These are phyloP conservation scores for Tephrocybe sp. DNA, from an alignment of 768 basidiomycete species.

Conservation along the genomic window DNA sequence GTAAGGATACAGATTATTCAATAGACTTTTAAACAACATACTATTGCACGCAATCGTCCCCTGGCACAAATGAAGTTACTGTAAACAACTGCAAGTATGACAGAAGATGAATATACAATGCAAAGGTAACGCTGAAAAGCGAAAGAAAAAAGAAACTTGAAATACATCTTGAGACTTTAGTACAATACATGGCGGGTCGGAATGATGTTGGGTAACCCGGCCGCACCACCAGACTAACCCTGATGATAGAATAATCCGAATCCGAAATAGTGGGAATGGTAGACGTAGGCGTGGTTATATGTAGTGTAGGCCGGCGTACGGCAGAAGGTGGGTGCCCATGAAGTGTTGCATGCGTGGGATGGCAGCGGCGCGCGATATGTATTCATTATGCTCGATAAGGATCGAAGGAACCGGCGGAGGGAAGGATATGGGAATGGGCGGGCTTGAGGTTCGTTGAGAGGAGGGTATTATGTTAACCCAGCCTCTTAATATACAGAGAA, in stretches of 20 bases:
- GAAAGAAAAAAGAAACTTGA: neutral
- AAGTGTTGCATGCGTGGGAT: neutral
- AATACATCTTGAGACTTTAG: conserved; percentile 10
- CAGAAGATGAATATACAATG: neutral
- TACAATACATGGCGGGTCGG: conserved; percentile 17
- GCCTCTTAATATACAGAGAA: conserved; percentile 16
- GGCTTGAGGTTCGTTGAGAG: neutral
- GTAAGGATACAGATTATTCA: too few relatives aligned
- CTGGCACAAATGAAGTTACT: neutral
- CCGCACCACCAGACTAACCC: conserved; percentile 16
- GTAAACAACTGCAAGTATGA: neutral
- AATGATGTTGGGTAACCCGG: conserved; percentile 2
- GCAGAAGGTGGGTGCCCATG: neutral
- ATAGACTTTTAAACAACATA: neutral
- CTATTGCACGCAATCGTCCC: neutral
- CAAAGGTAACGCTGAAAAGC: neutral
- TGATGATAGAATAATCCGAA: conserved; percentile 17
- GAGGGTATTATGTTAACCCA: neutral
- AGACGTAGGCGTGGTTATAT: neutral
- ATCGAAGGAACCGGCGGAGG: neutral
- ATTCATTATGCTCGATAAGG: neutral
- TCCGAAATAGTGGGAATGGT: conserved; percentile 8
- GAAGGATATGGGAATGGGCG: neutral
- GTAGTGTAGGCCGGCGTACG: neutral
- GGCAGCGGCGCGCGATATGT: neutral